Percentiles rank a stretch among this genome's conserved stretches.
Evolutionary conservation across 2,329 filamentous ascomycete species (phyloP).

Genomic region (Nemania bipapillata): DNA sequence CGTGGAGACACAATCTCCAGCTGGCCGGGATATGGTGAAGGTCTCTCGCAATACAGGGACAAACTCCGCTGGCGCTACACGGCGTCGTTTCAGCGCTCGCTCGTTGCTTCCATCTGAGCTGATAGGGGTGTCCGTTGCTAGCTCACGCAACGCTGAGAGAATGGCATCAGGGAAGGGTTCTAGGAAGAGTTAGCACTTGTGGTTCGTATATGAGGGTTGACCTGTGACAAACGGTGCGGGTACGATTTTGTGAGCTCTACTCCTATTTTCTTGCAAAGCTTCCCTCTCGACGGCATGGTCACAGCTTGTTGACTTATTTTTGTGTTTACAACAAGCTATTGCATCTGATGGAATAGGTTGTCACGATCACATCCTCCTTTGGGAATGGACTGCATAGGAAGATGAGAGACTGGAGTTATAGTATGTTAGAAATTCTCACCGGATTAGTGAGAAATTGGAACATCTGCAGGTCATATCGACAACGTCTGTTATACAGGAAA

Average conservation of each 20-base stretch:
- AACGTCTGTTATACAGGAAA: background rate
- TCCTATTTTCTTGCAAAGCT: background rate
- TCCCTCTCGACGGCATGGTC: background rate
- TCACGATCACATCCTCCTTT: background rate
- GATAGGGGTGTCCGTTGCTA: slow-evolving; percentile 6
- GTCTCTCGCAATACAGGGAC: slow-evolving; percentile 42
- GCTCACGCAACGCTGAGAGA: slow-evolving; percentile 7
- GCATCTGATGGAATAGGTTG: background rate
- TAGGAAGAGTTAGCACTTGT: slow-evolving; percentile 19
- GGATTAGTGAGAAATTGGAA: too few species aligned
- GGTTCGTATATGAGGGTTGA: background rate
- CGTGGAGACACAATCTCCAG: background rate
- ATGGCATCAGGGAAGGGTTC: slow-evolving; percentile 30
- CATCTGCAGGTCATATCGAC: background rate
- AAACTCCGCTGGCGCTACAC: slow-evolving; percentile 36
- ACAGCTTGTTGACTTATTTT: background rate
- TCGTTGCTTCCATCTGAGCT: slow-evolving; percentile 18
- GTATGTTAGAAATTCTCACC: background rate
- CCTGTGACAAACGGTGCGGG: slow-evolving; percentile 16
- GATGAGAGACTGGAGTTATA: background rate
- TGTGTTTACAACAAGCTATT: background rate
- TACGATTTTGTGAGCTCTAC: background rate
- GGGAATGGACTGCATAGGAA: background rate
- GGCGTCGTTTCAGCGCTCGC: slow-evolving; percentile 42
- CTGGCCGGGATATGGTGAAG: slow-evolving; percentile 38